phyloP scores from a whole-genome alignment of 1,284 basidiomycete species.

The Apiotrichum akiyoshidainum region DNA sequence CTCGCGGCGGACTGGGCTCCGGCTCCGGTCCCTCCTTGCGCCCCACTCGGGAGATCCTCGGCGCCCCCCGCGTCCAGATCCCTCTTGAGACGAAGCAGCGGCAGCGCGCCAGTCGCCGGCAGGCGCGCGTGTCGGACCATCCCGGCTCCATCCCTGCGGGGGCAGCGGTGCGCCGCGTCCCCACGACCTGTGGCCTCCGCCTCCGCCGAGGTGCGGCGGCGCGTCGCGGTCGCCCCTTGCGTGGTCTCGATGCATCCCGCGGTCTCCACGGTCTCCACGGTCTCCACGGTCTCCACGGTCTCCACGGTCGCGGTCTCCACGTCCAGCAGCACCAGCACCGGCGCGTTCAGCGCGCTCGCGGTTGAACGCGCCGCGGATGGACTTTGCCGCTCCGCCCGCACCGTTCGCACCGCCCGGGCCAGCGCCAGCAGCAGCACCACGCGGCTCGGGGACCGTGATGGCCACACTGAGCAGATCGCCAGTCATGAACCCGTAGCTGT shows the following conservation, averaged over 20 bases:
- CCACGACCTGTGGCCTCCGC: conserved; percentile 4
- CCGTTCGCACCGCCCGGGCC: background rate
- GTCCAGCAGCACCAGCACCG: too few relatives aligned
- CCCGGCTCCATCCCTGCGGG: conserved; percentile 10
- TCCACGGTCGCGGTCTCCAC: too few relatives aligned
- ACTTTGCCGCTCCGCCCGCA: background rate
- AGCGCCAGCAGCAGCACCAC: conserved; percentile 7
- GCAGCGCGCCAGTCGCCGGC: conserved; percentile 19
- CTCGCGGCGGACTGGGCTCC: conserved; percentile 17
- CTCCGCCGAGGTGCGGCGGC: conserved; percentile 5
- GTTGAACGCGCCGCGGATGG: background rate
- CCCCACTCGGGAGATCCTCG: conserved; percentile 7
- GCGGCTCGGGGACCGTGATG: conserved; percentile 39
- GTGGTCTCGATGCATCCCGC: too few relatives aligned
- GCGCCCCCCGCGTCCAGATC: conserved; percentile 3
- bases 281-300: too few relatives aligned
- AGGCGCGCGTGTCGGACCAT: conserved; percentile 11
- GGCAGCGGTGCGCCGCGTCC: background rate
- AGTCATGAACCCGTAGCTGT: conserved; percentile 42
- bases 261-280: background rate
- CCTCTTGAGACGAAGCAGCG: background rate
- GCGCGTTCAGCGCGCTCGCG: background rate
- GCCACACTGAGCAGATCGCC: conserved; percentile 43
- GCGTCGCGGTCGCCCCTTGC: conserved; percentile 1
- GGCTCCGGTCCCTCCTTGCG: conserved; percentile 12